A percentile compares a stretch with the other conserved stretches of the same genome.
Conservation (phyloP, 129 eudicot genomes). For the Silybum marianum region DNA sequence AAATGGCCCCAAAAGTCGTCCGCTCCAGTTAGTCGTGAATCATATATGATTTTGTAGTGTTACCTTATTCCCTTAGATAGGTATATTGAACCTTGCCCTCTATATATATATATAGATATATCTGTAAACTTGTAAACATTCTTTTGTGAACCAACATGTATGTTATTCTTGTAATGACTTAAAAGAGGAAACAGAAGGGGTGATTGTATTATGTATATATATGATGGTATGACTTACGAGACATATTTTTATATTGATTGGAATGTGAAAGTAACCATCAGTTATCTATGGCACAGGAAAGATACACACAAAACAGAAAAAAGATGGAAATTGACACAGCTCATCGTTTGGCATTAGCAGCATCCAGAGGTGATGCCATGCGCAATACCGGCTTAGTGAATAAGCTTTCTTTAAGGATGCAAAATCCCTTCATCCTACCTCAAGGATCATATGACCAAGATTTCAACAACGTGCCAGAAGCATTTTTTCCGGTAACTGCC, state of each 20-base stretch:
- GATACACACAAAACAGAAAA: slow-evolving; percentile 38
- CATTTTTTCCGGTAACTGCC: slow-evolving; percentile 29
- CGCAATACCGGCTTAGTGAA: slow-evolving; percentile 24
- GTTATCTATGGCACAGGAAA: slow-evolving; percentile 49
- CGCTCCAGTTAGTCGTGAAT: too few relatives aligned
- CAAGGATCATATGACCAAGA: slow-evolving; percentile 38
- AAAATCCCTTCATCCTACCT: slow-evolving; percentile 40
- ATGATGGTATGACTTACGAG: neutral
- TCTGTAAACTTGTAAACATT: neutral
- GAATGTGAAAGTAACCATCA: slow-evolving; percentile 15
- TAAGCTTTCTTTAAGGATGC: slow-evolving; percentile 48
- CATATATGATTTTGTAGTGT: too few relatives aligned
- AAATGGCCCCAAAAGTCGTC: too few relatives aligned
- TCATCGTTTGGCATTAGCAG: slow-evolving; percentile 29
- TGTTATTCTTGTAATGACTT: neutral
- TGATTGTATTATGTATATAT: neutral
- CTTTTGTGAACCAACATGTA: neutral
- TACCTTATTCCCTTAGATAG: too few relatives aligned
- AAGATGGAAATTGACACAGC: slow-evolving; percentile 39
- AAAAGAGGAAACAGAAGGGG: neutral
- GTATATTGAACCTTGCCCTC: too few relatives aligned
- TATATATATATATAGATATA: too few relatives aligned
- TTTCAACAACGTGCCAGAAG: slow-evolving; percentile 38
- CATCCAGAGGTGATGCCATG: slow-evolving; percentile 24
- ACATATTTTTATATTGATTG: slow-evolving; percentile 14